Evolutionary conservation across 371 early-diverging fungal genomes (phyloP).

Genomic region (Mortierella sp.): DNA sequence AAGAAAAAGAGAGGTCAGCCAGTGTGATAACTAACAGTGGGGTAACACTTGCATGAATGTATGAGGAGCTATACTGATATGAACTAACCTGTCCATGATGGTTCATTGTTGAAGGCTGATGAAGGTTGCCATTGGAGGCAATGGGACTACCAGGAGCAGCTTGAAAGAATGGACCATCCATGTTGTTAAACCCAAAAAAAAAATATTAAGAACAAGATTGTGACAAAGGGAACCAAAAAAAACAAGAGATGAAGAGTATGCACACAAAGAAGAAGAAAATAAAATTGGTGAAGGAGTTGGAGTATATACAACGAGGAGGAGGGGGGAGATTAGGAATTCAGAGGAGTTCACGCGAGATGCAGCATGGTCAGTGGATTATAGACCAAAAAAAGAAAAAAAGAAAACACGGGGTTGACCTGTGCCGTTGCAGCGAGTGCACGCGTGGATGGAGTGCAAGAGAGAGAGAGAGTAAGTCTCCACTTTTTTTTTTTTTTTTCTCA

Average conservation of each 20-base stretch:
- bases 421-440: too few species aligned
- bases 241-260: not conserved
- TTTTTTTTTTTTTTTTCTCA: too few species aligned
- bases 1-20: not conserved
- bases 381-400: not conserved
- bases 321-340: not conserved
- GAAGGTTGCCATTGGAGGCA: not conserved
- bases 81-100: conserved; percentile 1
- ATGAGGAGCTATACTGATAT: not conserved
- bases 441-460: too few species aligned
- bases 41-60: not conserved
- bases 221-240: not conserved
- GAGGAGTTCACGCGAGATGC: not conserved
- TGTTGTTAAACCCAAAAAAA: not conserved
- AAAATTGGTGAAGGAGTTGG: too few species aligned
- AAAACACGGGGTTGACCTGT: not conserved
- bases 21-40: not conserved
- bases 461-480: too few species aligned
- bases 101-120: not conserved
- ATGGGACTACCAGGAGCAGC: conserved; percentile 3
- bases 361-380: not conserved
- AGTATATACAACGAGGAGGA: too few species aligned
- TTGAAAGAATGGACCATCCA: conserved; percentile 1
- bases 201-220: not conserved
- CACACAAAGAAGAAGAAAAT: not conserved